Evolutionary conservation across 2,329 filamentous ascomycete genomes (phyloP).

Genomic region (Xylariaceae sp.): DNA sequence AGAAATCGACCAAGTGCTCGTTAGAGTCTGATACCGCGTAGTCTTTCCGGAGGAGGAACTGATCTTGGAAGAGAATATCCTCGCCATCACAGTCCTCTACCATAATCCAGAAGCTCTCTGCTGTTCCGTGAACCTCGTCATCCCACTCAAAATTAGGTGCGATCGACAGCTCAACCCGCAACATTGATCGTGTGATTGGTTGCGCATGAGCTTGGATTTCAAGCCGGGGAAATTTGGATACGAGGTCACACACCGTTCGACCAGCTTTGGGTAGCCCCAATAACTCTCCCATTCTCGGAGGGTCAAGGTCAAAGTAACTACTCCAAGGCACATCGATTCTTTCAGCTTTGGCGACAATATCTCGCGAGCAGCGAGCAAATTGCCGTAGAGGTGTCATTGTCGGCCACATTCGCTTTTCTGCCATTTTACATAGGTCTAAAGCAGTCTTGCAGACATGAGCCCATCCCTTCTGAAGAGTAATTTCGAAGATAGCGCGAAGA

Average conservation of each 20-base stretch:
- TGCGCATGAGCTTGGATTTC: slow-evolving; percentile 92
- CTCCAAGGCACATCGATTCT: slow-evolving; percentile 90
- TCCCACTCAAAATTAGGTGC: slow-evolving; percentile 97
- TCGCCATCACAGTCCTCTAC: slow-evolving; percentile 98
- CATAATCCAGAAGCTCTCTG: slow-evolving; percentile 94
- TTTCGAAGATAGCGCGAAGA: slow-evolving; percentile 91
- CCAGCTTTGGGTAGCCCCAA: slow-evolving; percentile 87
- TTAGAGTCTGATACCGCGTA: slow-evolving; percentile 83
- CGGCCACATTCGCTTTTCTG: slow-evolving; percentile 99
- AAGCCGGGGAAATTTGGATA: slow-evolving; percentile 88
- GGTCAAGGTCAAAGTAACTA: slow-evolving; percentile 93
- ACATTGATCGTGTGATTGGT: slow-evolving; percentile 89
- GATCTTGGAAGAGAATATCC: slow-evolving; percentile 90
- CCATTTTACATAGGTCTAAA: slow-evolving; percentile 96
- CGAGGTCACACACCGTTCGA: slow-evolving; percentile 75
- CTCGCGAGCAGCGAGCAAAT: slow-evolving; percentile 75
- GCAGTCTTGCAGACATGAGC: slow-evolving; percentile 87
- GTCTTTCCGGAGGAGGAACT: slow-evolving; percentile 85
- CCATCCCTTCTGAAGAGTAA: slow-evolving; percentile 96
- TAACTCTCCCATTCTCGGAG: slow-evolving; percentile 92
- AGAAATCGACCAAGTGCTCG: slow-evolving; percentile 94
- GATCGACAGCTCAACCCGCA: slow-evolving; percentile 84
- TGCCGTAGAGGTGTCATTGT: slow-evolving; percentile 96
- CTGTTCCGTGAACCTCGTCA: slow-evolving; percentile 76
- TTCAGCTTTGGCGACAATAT: slow-evolving; percentile 89